A percentile compares a stretch with the other conserved stretches of the same genome.
Conservation (phyloP, 805 yeast species). For the Yarrowia porcina region DNA sequence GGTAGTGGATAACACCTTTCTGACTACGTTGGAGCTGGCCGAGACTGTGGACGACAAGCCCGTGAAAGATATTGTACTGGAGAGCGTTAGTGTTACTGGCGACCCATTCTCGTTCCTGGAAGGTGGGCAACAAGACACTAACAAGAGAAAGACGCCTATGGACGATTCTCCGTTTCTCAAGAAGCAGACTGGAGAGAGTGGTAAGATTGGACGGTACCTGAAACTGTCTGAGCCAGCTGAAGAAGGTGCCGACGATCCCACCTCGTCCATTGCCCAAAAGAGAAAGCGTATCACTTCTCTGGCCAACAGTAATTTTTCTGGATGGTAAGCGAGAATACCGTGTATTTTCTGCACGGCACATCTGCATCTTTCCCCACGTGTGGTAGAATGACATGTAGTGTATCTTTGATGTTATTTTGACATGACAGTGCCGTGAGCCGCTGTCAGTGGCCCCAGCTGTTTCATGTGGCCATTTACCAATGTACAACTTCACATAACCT, state of each 20-base stretch:
- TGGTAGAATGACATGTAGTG: background rate
- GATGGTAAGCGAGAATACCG: conserved; percentile 28
- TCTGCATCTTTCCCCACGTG: background rate
- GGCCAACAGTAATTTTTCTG: conserved; percentile 30
- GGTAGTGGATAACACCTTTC: conserved; percentile 43
- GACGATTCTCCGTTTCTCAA: conserved; percentile 34
- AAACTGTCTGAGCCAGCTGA: background rate
- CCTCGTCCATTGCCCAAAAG: conserved; percentile 18
- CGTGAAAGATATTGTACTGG: conserved; percentile 43
- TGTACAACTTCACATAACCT: background rate
- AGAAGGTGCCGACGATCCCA: background rate
- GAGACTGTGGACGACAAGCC: conserved; percentile 42
- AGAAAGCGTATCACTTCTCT: conserved; percentile 29
- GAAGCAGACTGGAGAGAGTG: conserved; percentile 12
- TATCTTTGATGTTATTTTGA: background rate
- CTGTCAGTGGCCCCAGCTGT: too few relatives aligned
- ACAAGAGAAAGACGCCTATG: background rate
- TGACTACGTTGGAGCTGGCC: conserved; percentile 47
- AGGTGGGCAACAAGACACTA: background rate
- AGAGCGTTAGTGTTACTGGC: conserved; percentile 26
- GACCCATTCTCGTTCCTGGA: conserved; percentile 31
- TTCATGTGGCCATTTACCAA: too few relatives aligned
- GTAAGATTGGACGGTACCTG: conserved; percentile 31
- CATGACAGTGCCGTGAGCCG: background rate
- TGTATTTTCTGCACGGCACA: background rate